phyloP scores from a whole-genome alignment of 75 land plant species.

The Pinus albicaulis region DNA sequence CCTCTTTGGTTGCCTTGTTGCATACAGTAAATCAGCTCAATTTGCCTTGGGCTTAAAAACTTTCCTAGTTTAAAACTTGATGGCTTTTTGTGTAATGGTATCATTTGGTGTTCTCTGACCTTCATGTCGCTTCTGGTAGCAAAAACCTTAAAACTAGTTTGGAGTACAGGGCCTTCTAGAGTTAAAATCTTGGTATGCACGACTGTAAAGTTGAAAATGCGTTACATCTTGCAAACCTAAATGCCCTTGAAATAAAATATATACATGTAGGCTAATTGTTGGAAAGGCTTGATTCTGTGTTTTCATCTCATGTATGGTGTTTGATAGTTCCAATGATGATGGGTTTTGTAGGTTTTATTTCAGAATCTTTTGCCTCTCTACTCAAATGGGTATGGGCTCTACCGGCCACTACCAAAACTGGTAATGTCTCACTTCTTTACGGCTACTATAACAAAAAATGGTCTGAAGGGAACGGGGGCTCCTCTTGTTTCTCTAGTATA shows the following conservation, averaged over 20 bases:
- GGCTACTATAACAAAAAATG: too few species aligned
- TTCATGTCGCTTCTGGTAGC: not conserved
- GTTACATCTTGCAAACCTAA: not conserved
- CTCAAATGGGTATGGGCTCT: constrained; percentile 52
- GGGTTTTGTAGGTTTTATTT: constrained; percentile 13
- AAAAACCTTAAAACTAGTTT: not conserved
- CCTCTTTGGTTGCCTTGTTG: not conserved
- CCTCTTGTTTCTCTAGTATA: not conserved
- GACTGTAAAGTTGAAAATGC: too few species aligned
- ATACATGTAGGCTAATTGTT: too few species aligned
- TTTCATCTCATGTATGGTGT: not conserved
- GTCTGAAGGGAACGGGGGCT: not conserved
- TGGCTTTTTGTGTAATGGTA: not conserved
- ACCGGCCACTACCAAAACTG: constrained; percentile 38
- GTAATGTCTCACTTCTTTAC: constrained; percentile 10
- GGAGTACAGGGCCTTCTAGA: not conserved
- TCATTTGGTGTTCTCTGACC: not conserved
- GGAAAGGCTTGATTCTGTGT: not conserved
- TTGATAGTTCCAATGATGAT: constrained; percentile 4
- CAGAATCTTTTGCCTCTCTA: constrained; percentile 18
- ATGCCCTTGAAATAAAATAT: not conserved
- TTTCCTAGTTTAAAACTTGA: not conserved
- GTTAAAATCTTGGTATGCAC: not conserved
- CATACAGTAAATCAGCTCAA: not conserved
- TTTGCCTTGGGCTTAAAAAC: not conserved